Evolutionary conservation across 2,329 filamentous ascomycete genomes (phyloP).

Genomic region (Daldinia eschscholtzii): DNA sequence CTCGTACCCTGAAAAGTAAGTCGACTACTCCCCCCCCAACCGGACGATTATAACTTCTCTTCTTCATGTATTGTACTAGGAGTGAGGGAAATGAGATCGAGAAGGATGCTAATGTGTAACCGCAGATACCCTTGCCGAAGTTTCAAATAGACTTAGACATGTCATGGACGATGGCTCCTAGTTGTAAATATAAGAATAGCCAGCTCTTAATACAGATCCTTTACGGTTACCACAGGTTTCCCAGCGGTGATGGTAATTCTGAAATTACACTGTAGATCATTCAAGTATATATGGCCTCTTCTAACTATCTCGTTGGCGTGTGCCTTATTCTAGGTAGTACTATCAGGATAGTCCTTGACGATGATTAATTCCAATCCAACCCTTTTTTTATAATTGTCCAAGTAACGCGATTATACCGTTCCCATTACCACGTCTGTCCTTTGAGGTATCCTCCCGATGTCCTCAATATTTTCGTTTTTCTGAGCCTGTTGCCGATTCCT

Average conservation of each 20-base stretch:
- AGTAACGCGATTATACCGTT: conserved; percentile 20
- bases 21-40: conserved; percentile 43
- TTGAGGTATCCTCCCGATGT: conserved; percentile 42
- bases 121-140: conserved; percentile 73
- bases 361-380: conserved; percentile 3
- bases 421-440: conserved; percentile 14
- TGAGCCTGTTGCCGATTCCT: conserved; percentile 13
- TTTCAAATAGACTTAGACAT: conserved; percentile 63
- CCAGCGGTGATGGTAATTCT: not conserved
- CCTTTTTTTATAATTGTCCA: not conserved
- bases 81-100: conserved; percentile 13
- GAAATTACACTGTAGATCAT: not conserved
- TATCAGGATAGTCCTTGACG: not conserved
- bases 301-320: conserved; percentile 2
- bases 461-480: conserved; percentile 50
- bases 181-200: conserved; percentile 50
- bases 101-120: conserved; percentile 49
- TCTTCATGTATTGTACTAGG: not conserved
- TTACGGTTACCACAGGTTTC: conserved; percentile 37
- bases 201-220: conserved; percentile 48
- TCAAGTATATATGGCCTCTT: not conserved
- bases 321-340: conserved; percentile 5
- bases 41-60: not conserved
- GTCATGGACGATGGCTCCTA: conserved; percentile 27
- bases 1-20: conserved; percentile 76